Base-by-base conservation (phyloP, 352 stramenopile species). In the Blastocystis sp. region DNA sequence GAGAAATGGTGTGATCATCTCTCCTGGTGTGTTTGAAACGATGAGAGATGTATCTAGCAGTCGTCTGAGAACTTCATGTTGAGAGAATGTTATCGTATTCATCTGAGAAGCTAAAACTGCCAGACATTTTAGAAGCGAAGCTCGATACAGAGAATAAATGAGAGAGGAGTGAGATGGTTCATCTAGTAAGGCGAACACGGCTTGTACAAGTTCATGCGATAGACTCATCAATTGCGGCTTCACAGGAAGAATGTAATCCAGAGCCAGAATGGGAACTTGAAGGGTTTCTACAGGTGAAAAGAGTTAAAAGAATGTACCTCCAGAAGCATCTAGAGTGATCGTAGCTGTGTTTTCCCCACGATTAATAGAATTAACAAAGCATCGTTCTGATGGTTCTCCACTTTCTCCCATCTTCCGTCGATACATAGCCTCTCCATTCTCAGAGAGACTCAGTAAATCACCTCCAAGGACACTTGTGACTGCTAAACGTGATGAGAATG, bases 381-480 rank as follows among this genome's bases (percentile, higher is more conserved):
- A 61, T n/a, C 54, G 54, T 61, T 61, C 54, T 32, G 27, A n/a
- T n/a, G 54, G 54, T 6, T 32, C 27, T 7, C 54, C 54, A 32
- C 27, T n/a, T 61, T 61, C 54, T 14, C 54, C 54, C 2, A n/a
- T 3, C 12, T 61, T 61, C 54, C 54, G 54, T n/a, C 54, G 54
- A 61, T 61, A 61, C 5, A 61, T 5, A 32, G 54, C 54, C 12
- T 61, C 54, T 32, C 54, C 27, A 19, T 54, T 54, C 24, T 65
- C 46, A 46, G 29, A 65, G 12, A 83, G 71, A 16, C 71, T 56
- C 29, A 83, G 57, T 27, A 83, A 19, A 16, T 83, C 71, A 0
- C 71, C 71, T 5, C 71, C 71, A 6, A 61, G 32, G 9, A 83
- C 42, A n/a, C 46, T 63, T 1, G 27, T 42, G 0, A 51, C 71